Conservation (phyloP, 345 rosid species). For the Anacardium occidentale region DNA sequence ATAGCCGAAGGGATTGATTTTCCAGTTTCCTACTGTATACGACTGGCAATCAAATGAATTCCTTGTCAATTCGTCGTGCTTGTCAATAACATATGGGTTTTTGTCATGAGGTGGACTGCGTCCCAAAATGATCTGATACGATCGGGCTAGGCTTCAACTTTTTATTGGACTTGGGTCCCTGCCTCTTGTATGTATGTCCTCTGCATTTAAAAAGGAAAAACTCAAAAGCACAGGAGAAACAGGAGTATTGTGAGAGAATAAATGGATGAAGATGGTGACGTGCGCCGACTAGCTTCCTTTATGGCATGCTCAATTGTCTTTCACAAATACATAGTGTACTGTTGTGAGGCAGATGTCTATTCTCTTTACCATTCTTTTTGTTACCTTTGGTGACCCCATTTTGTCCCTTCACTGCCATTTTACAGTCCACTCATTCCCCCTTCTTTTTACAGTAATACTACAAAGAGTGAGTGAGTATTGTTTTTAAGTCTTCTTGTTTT, state of each 20-base stretch:
- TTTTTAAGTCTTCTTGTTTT: conserved; percentile 8
- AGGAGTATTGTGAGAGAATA: not conserved
- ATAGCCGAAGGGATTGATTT: too few relatives aligned
- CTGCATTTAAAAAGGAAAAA: too few relatives aligned
- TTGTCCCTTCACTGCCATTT: conserved; percentile 6
- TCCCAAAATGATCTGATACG: too few relatives aligned
- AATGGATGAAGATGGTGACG: conserved; percentile 15
- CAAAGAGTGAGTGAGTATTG: not conserved
- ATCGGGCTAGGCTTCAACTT: too few relatives aligned
- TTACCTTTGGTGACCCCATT: conserved; percentile 14
- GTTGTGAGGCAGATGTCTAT: conserved; percentile 11
- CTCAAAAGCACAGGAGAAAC: not conserved
- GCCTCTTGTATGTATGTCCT: too few relatives aligned
- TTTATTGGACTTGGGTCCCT: too few relatives aligned
- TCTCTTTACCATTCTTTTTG: conserved; percentile 7
- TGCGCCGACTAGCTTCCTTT: conserved; percentile 14
- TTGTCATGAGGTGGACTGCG: too few relatives aligned
- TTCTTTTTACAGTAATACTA: not conserved
- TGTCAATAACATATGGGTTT: too few relatives aligned
- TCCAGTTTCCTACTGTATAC: too few relatives aligned
- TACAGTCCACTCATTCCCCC: conserved; percentile 15
- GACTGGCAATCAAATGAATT: too few relatives aligned
- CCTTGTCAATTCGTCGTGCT: too few relatives aligned
- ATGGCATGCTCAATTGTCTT: conserved; percentile 19
- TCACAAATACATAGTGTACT: conserved; percentile 20